A percentile compares a stretch with the other conserved stretches of the same genome.
phyloP scores from a whole-genome alignment of 1,284 basidiomycete genomes.

The Earliella scabrosa region DNA sequence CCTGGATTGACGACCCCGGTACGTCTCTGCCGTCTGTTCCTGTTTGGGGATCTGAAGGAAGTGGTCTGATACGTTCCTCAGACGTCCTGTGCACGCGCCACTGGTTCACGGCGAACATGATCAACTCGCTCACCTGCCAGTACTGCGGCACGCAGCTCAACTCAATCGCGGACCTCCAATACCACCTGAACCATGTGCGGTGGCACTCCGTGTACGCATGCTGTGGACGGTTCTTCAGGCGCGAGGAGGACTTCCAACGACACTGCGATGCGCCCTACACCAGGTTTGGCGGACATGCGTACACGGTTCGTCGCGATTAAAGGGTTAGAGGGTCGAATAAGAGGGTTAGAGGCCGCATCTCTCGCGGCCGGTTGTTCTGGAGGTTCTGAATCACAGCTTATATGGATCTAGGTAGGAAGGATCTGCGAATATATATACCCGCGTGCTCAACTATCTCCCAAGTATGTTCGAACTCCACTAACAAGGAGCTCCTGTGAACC shows the following conservation, averaged over 20 bases:
- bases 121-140: slow-evolving; percentile 39
- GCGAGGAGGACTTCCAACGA: slow-evolving; percentile 38
- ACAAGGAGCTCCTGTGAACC: too few relatives aligned
- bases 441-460: too few relatives aligned
- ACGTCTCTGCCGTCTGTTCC: slow-evolving; percentile 7
- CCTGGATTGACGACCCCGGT: slow-evolving; percentile 43
- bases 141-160: slow-evolving; percentile 40
- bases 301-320: slow-evolving; percentile 9
- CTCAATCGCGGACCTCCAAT: slow-evolving; percentile 41
- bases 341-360: too few relatives aligned
- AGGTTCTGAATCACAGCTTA: too few relatives aligned
- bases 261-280: slow-evolving; percentile 26
- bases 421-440: too few relatives aligned
- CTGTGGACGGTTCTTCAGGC: slow-evolving; percentile 45
- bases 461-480: too few relatives aligned
- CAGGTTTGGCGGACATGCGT: slow-evolving; percentile 3
- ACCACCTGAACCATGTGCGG: slow-evolving; percentile 39
- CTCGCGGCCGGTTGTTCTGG: too few relatives aligned
- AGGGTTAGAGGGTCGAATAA: neutral
- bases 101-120: slow-evolving; percentile 42
- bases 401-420: too few relatives aligned
- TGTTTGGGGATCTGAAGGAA: neutral
- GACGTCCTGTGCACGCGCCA: slow-evolving; percentile 37
- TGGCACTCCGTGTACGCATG: slow-evolving; percentile 43
- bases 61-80: slow-evolving; percentile 12